phyloP scores from a whole-genome alignment of 2,329 filamentous ascomycete genomes.

The Blastomyces silverae region DNA sequence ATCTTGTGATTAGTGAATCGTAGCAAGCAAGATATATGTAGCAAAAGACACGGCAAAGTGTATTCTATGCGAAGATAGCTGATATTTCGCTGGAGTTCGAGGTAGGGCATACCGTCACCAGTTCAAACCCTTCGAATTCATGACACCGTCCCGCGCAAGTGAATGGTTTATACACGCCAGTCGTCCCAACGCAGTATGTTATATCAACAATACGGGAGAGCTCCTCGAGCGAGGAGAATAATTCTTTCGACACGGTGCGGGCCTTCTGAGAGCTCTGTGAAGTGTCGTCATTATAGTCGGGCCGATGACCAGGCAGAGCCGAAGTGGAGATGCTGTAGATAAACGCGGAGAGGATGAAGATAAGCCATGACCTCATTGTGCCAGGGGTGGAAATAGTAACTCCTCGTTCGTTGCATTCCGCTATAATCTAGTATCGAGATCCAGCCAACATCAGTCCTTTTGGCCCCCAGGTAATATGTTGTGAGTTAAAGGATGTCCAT shows the following conservation, averaged over 20 bases:
- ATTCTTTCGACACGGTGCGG: conserved; percentile 47
- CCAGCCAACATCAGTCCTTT: too few species aligned
- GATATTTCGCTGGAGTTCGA: not conserved
- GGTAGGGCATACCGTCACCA: conserved; percentile 51
- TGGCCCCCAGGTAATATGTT: not conserved
- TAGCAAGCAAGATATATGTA: not conserved
- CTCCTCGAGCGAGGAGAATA: conserved; percentile 80
- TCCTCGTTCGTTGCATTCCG: not conserved
- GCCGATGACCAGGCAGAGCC: not conserved
- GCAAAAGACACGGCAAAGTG: not conserved
- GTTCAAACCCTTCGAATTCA: conserved; percentile 72
- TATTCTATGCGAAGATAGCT: conserved; percentile 4
- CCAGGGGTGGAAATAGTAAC: not conserved
- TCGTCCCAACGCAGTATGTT: conserved; percentile 81
- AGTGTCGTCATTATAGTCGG: not conserved
- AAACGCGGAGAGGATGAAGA: conserved; percentile 10
- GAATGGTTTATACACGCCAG: conserved; percentile 78
- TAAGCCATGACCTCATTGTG: conserved; percentile 7
- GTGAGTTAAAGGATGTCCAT: not conserved
- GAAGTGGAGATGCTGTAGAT: conserved; percentile 2
- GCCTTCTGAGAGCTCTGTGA: not conserved
- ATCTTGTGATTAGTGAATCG: conserved; percentile 9
- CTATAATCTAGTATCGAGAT: not conserved
- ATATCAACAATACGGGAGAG: conserved; percentile 89
- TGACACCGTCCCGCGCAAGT: conserved; percentile 74